Base-by-base conservation (phyloP, 352 stramenopile species). In the Pythium angustatum region DNA sequence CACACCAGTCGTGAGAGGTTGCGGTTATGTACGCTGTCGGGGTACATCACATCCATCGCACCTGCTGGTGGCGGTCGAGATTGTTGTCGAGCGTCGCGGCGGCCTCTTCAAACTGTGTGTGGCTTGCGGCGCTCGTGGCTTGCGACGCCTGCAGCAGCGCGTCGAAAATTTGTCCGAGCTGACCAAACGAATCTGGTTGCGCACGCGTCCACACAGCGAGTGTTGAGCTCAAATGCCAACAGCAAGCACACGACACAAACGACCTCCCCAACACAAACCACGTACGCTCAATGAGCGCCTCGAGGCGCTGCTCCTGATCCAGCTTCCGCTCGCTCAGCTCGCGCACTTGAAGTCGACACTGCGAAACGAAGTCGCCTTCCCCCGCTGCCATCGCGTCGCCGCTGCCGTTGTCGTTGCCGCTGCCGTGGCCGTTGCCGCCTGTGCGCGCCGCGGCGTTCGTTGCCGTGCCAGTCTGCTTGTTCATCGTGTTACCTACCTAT, bases 301-400 rank as follows among this genome's bases (percentile, higher is more conserved):
- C 79, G 12, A 88, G 68, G 43, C 74, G 76, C 61, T 85, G 69
- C 43, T 88, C 76, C 54, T 88, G 79, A 22, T 82, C 69, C 41
- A 67, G 62, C 55, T 88, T 88, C 28, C 79, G 77, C 43, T 85
- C 81, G 36, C 73, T 63, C 38, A 88, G 63, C 19, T 63, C 74
- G 30, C 76, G 63, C 22, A 78, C 36, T 28, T 78, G 69, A 7
- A 50, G 55, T 36, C 77, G 72, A 57, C 77, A 88, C 56, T 81
- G 76, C 47, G 58, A 22, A 26, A 88, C 73, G 28, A 65, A 71
- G 3, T 55, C 43, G 22, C 49, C 54, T 54, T 47, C 27, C 12
- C 44, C 38, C 11, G 27, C 9, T 53, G 5, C 15, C 24, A 43
- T 45, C 41, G 22, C 6, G 52, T 17, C 19, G 24, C 9, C 19